These are phyloP conservation scores for Mortierella sp. DNA, from an alignment of 371 early-diverging fungal genomes.

Conservation along the genomic window DNA sequence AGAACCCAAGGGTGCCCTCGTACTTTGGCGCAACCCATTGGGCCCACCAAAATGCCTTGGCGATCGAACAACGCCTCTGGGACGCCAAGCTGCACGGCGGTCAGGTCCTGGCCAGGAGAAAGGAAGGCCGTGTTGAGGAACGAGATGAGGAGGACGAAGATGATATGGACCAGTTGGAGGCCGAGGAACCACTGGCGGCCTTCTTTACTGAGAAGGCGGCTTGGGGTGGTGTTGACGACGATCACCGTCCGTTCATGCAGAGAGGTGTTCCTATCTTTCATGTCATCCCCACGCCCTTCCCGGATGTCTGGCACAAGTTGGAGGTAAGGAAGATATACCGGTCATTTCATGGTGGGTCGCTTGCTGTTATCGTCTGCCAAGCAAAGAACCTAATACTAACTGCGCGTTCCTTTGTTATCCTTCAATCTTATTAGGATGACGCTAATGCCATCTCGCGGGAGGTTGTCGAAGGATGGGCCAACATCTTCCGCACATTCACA, in stretches of 20 bases:
- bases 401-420: not conserved
- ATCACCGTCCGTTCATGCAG: slow-evolving; percentile 91
- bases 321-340: slow-evolving; percentile 55
- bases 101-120: slow-evolving; percentile 30
- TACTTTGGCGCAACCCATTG: slow-evolving; percentile 74
- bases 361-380: not conserved
- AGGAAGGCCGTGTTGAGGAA: slow-evolving; percentile 26
- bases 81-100: slow-evolving; percentile 50
- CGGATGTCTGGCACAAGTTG: slow-evolving; percentile 90
- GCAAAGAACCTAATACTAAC: not conserved
- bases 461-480: slow-evolving; percentile 62
- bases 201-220: slow-evolving; percentile 51
- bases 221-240: slow-evolving; percentile 81
- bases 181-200: slow-evolving; percentile 58
- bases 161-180: slow-evolving; percentile 39
- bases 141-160: slow-evolving; percentile 28
- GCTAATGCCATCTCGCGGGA: slow-evolving; percentile 61
- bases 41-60: slow-evolving; percentile 67
- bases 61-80: slow-evolving; percentile 64
- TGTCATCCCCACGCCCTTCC: slow-evolving; percentile 92
- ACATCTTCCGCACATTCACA: slow-evolving; percentile 67
- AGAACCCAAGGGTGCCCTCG: slow-evolving; percentile 64
- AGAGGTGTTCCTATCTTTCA: slow-evolving; percentile 90
- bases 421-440: slow-evolving; percentile 51
- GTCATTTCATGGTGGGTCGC: not conserved